Evolutionary conservation across 768 basidiomycete species (phyloP).

Genomic region (Boletus reticuloceps): DNA sequence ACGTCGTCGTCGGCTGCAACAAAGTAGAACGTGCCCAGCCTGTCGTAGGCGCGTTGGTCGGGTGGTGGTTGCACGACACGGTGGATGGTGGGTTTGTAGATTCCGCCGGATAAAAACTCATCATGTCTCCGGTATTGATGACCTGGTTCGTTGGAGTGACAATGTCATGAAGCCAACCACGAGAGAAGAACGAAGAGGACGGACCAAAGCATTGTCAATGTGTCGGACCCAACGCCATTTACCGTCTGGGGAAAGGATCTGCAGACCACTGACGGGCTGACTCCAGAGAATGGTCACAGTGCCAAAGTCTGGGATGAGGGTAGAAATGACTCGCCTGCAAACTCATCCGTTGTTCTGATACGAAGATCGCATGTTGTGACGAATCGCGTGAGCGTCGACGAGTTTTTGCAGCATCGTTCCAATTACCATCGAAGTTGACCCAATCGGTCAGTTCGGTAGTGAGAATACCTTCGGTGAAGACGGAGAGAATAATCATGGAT

Average conservation of each 20-base stretch:
- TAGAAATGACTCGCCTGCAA: no score
- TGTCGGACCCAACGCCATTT: slow-evolving; percentile 59
- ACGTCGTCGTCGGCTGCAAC: slow-evolving; percentile 49
- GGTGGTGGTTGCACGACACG: slow-evolving; percentile 56
- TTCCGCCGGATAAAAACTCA: slow-evolving; percentile 59
- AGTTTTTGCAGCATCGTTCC: no score
- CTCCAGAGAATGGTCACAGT: slow-evolving; percentile 57
- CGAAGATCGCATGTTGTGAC: no score
- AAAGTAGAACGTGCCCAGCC: slow-evolving; percentile 60
- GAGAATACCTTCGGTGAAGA: no score
- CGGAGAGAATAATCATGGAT: no score
- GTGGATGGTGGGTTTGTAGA: slow-evolving; percentile 57
- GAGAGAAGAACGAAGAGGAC: background rate
- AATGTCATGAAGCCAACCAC: background rate
- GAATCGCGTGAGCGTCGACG: no score
- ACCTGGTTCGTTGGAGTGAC: slow-evolving; percentile 35
- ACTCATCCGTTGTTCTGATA: no score
- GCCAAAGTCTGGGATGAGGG: slow-evolving; percentile 48
- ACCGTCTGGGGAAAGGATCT: slow-evolving; percentile 51
- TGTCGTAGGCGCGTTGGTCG: slow-evolving; percentile 46
- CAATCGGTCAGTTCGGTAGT: no score
- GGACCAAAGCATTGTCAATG: slow-evolving; percentile 53
- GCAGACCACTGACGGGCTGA: slow-evolving; percentile 56
- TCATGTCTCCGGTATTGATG: slow-evolving; percentile 56
- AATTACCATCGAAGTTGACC: no score